phyloP scores from a whole-genome alignment of 2,329 filamentous ascomycete species.

The Ophiostoma ulmi region DNA sequence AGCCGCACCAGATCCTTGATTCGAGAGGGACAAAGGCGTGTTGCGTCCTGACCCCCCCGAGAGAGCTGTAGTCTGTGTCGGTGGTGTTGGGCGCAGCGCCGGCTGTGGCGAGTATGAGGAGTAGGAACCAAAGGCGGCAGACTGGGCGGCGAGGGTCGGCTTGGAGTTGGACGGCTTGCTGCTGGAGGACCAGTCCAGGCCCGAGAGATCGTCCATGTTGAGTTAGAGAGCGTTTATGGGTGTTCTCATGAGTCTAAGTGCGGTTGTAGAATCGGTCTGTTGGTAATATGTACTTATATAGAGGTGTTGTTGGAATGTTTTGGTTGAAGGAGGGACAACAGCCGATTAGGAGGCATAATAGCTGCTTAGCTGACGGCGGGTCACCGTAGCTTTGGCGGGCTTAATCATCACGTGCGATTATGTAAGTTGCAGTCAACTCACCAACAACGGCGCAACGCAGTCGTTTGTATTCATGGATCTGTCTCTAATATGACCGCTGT shows the following conservation, averaged over 20 bases:
- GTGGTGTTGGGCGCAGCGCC: slow-evolving; percentile 51
- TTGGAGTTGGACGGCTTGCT: slow-evolving; percentile 28
- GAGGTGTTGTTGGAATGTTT: background rate
- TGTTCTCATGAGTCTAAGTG: slow-evolving; percentile 6
- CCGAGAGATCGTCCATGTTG: slow-evolving; percentile 57
- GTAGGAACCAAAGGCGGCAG: slow-evolving; percentile 42
- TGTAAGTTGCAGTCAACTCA: background rate
- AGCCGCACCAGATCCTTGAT: slow-evolving; percentile 43
- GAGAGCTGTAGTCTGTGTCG: slow-evolving; percentile 38
- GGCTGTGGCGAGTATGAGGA: slow-evolving; percentile 42
- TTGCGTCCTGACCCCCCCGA: slow-evolving; percentile 46
- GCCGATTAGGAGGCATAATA: background rate
- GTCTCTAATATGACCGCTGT: background rate
- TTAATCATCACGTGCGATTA: slow-evolving; percentile 9
- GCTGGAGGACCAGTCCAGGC: slow-evolving; percentile 53
- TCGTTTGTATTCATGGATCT: background rate
- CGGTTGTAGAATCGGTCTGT: background rate
- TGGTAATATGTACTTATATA: slow-evolving; percentile 1
- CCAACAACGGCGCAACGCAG: background rate
- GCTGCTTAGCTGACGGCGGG: background rate
- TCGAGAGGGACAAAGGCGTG: slow-evolving; percentile 52
- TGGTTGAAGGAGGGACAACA: background rate
- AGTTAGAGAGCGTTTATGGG: background rate
- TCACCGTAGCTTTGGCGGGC: background rate
- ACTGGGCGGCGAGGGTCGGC: slow-evolving; percentile 35